phyloP scores from a whole-genome alignment of 2,329 filamentous ascomycete genomes.

The Alternaria arborescens region DNA sequence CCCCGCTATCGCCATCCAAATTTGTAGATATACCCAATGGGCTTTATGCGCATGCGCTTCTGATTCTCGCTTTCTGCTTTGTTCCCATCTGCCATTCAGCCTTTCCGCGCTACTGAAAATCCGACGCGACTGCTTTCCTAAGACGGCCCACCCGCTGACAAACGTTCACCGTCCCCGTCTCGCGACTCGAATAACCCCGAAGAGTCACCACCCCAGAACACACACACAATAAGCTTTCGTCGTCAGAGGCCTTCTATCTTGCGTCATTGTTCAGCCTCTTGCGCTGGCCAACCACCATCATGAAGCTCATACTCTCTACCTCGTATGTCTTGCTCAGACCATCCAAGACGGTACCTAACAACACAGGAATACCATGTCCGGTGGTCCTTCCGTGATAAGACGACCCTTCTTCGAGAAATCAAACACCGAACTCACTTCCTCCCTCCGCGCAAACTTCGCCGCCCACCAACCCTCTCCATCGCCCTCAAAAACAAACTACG shows the following conservation, averaged over 20 bases:
- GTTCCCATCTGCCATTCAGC: neutral
- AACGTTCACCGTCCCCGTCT: slow-evolving; percentile 18
- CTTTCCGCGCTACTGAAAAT: neutral
- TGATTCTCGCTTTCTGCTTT: neutral
- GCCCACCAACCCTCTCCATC: slow-evolving; percentile 71
- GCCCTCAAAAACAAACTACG: slow-evolving; percentile 53
- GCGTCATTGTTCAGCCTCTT: neutral
- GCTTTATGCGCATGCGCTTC: slow-evolving; percentile 1
- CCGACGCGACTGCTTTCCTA: slow-evolving; percentile 7
- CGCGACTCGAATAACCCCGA: neutral
- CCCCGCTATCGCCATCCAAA: slow-evolving; percentile 10
- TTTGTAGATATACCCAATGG: neutral
- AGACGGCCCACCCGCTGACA: slow-evolving; percentile 31
- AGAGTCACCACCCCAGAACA: neutral
- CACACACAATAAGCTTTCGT: neutral
- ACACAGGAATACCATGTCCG: slow-evolving; percentile 86
- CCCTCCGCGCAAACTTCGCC: slow-evolving; percentile 82
- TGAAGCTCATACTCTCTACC: slow-evolving; percentile 85
- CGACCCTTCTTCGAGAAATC: slow-evolving; percentile 81
- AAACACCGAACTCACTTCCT: slow-evolving; percentile 90
- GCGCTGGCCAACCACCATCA: slow-evolving; percentile 56
- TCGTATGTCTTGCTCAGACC: slow-evolving; percentile 67
- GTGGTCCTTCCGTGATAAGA: slow-evolving; percentile 82
- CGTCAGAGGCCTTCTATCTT: neutral
- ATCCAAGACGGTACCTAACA: slow-evolving; percentile 40